Base-by-base conservation (phyloP, 1,284 basidiomycete genomes). In the Cutaneotrichosporon mucoides region DNA sequence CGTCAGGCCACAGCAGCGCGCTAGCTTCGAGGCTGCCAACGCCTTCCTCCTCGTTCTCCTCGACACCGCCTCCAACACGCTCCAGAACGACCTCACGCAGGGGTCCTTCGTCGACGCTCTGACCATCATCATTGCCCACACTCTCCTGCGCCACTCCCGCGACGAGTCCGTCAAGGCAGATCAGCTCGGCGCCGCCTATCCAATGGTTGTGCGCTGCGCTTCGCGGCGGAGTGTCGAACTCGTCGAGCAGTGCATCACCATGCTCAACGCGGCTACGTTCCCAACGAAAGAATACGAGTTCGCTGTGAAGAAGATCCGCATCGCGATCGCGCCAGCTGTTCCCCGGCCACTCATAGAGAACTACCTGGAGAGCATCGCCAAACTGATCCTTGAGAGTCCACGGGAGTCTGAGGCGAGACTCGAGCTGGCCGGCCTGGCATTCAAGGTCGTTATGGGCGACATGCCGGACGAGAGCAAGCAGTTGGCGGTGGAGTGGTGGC, bases 401-500 rank as follows among this genome's bases (percentile, higher is more conserved):
- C 47, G 49, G 7, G 64, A 60, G 4, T 62, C 60, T 5, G 60
- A 67, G 12, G 60, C 66, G 35, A 62, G 71, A 15, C 36, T 63
- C 35, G 70, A 68, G 45, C 59, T 71, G 13, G 57, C 60, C 0
- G 57, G 55, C 10, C 56, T 57, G 8, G 63, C 66, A 2, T 75
- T 72, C 57, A 65, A 66, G 50, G 65, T 66, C 53, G 59, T 75
- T 24, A 62, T 69, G 41, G 54, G 67, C 47, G 68, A 68, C 45
- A 51, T 75, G 48, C 60, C 66, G 5, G 73, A 75, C 56, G 63
- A 64, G 46, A 57, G 53, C 34, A 70, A 68, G 60, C 49, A 62
- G 41, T 33, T 55, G 15, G 73, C 69, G 1, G 66, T 72, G 11
- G 68, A 68, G 9, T 75, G 73, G 73, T 75, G 73, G 73, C 50